These are phyloP conservation scores for Colletotrichum tropicale DNA, from an alignment of 2,329 filamentous ascomycete genomes.

Conservation along the genomic window DNA sequence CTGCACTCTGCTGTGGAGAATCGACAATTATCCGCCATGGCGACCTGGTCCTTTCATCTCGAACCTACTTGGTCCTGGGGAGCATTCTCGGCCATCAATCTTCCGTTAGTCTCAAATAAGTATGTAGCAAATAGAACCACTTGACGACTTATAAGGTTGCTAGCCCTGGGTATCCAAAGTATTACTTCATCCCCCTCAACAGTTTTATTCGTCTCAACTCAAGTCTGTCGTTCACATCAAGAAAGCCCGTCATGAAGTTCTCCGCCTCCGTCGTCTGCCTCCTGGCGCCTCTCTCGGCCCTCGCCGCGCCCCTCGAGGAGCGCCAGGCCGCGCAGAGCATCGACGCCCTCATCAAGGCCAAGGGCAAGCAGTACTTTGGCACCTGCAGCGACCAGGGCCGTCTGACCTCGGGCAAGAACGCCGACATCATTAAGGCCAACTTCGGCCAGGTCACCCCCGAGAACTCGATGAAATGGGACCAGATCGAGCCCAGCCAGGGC, in stretches of 20 bases:
- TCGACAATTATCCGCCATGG: neutral
- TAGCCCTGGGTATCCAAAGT: neutral
- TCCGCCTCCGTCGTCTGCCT: slow-evolving; percentile 34
- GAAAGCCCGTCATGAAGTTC: slow-evolving; percentile 23
- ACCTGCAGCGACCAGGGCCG: slow-evolving; percentile 58
- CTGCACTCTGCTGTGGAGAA: neutral
- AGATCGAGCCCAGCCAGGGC: slow-evolving; percentile 51
- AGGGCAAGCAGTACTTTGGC: slow-evolving; percentile 71
- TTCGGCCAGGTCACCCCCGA: slow-evolving; percentile 71
- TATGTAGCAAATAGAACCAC: neutral
- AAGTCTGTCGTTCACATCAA: neutral
- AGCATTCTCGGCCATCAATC: neutral
- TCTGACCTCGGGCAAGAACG: slow-evolving; percentile 53
- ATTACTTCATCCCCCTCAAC: neutral
- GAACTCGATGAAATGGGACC: slow-evolving; percentile 76
- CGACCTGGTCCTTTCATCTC: neutral
- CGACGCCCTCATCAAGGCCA: slow-evolving; percentile 60
- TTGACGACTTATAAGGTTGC: neutral
- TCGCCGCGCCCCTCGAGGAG: slow-evolving; percentile 34
- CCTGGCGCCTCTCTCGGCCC: slow-evolving; percentile 39
- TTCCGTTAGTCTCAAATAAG: neutral
- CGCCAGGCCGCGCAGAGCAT: slow-evolving; percentile 53
- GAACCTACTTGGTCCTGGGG: neutral
- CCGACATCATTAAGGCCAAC: slow-evolving; percentile 62
- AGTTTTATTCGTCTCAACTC: neutral